phyloP scores from a whole-genome alignment of 179 eudicot species.

The Pouteria campechiana region DNA sequence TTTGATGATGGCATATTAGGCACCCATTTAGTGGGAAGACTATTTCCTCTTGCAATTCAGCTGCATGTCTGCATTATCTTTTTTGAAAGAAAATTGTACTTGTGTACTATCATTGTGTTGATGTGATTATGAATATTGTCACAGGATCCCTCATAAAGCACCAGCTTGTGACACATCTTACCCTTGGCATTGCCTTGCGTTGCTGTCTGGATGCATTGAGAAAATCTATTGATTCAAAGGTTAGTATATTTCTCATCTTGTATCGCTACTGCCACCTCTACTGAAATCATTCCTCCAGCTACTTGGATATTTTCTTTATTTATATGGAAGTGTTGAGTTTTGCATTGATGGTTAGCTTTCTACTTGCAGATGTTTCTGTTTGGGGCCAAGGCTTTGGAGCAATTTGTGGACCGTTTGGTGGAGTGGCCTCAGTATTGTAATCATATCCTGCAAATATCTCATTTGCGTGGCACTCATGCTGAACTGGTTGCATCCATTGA shows the following conservation, averaged over 20 bases:
- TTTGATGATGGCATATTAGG: too few relatives aligned
- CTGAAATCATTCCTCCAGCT: too few relatives aligned
- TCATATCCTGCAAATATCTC: slow-evolving; percentile 90
- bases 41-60: neutral
- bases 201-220: slow-evolving; percentile 83
- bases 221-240: slow-evolving; percentile 89
- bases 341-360: slow-evolving; percentile 1
- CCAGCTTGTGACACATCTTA: slow-evolving; percentile 83
- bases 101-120: neutral
- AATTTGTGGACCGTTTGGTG: slow-evolving; percentile 74
- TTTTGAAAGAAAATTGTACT: neutral
- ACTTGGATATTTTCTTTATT: neutral
- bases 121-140: slow-evolving; percentile 4
- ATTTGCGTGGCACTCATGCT: slow-evolving; percentile 67
- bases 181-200: slow-evolving; percentile 91
- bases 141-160: slow-evolving; percentile 88
- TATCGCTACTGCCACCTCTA: too few relatives aligned
- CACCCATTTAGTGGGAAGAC: too few relatives aligned
- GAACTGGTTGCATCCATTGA: slow-evolving; percentile 78
- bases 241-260: slow-evolving; percentile 11
- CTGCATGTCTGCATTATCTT: neutral
- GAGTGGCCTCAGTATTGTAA: slow-evolving; percentile 98
- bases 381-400: slow-evolving; percentile 84
- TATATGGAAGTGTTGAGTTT: neutral
- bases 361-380: slow-evolving; percentile 75